phyloP scores from a whole-genome alignment of 2,329 filamentous ascomycete species.

The Pseudogymnoascus verrucosus region DNA sequence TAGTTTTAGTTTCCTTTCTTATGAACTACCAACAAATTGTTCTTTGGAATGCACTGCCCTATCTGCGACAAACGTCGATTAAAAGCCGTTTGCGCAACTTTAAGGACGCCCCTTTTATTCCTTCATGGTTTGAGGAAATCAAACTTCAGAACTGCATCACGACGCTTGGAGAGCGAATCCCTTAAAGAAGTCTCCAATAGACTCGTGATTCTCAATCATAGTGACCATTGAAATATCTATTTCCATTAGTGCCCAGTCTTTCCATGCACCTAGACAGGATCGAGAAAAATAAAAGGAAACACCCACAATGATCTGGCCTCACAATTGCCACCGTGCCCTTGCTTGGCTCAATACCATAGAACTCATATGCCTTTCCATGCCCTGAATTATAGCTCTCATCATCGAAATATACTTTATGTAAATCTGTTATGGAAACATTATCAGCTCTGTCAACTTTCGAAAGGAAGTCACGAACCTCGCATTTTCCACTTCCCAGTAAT shows the following conservation, averaged over 20 bases:
- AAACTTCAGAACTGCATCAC: too few species aligned
- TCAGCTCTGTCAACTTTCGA: neutral
- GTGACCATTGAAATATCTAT: slow-evolving; percentile 35
- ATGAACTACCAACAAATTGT: too few species aligned
- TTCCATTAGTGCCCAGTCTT: neutral
- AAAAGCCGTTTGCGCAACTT: too few species aligned
- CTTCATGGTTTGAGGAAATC: too few species aligned
- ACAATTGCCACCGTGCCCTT: slow-evolving; percentile 44
- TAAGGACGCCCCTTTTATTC: too few species aligned
- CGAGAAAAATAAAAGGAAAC: neutral
- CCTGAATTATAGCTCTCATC: slow-evolving; percentile 47
- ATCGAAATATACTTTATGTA: slow-evolving; percentile 51
- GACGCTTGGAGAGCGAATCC: slow-evolving; percentile 21
- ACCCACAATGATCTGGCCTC: slow-evolving; percentile 54
- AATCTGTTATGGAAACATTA: slow-evolving; percentile 31
- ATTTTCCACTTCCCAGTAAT: slow-evolving; percentile 47
- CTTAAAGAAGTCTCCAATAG: slow-evolving; percentile 30
- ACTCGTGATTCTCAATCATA: slow-evolving; percentile 25
- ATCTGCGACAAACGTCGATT: too few species aligned
- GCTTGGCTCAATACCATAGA: slow-evolving; percentile 42
- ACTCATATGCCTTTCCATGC: slow-evolving; percentile 49
- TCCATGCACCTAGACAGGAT: neutral
- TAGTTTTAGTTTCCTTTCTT: too few species aligned
- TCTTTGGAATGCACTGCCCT: too few species aligned
- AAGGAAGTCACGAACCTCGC: slow-evolving; percentile 34